These are phyloP conservation scores for Vicia faba DNA, from an alignment of 306 rosid genomes.

Conservation along the genomic window DNA sequence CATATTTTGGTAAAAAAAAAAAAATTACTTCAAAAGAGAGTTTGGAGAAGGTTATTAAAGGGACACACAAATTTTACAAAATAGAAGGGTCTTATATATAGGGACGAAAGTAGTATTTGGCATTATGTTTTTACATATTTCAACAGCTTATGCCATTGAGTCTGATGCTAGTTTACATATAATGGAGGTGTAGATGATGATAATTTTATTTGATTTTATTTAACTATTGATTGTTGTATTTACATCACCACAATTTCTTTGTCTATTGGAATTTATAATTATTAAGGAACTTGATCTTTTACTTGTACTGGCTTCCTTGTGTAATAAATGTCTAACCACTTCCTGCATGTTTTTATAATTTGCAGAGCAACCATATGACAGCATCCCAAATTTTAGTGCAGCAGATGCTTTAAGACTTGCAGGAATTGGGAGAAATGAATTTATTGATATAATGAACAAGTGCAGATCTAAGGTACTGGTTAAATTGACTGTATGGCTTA, in stretches of 20 bases:
- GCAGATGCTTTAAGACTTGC: constrained; percentile 96
- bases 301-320: constrained; percentile 20
- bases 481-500: constrained; percentile 24
- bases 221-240: constrained; percentile 18
- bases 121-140: constrained; percentile 6
- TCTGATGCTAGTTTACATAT: not conserved
- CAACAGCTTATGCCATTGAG: constrained; percentile 20
- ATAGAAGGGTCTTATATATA: not conserved
- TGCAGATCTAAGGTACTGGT: constrained; percentile 92
- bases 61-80: not conserved
- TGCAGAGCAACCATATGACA: constrained; percentile 99
- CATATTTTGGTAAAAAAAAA: not conserved
- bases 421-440: constrained; percentile 95
- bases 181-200: constrained; percentile 19
- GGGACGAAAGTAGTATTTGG: not conserved
- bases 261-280: constrained; percentile 6
- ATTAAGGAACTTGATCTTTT: constrained; percentile 22
- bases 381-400: constrained; percentile 97
- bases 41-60: not conserved
- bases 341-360: constrained; percentile 37
- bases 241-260: constrained; percentile 17
- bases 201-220: constrained; percentile 3
- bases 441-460: constrained; percentile 97
- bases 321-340: constrained; percentile 22
- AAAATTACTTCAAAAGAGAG: not conserved